Conservation (phyloP, 352 stramenopile genomes). For the Elongisporangium prolatum region DNA sequence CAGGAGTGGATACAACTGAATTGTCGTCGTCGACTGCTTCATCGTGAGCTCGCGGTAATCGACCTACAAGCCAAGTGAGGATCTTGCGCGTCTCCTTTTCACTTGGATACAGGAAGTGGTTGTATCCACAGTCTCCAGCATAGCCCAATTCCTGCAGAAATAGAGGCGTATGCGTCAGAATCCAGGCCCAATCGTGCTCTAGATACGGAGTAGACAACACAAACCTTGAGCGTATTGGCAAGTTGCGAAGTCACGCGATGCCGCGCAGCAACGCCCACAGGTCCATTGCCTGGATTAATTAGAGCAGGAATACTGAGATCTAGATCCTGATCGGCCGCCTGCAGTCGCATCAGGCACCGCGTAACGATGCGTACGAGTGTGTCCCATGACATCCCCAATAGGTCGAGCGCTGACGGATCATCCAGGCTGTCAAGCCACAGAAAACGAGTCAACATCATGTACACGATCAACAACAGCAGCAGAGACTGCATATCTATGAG, state of each 20-base stretch:
- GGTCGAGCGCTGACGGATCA: neutral
- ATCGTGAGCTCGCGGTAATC: conserved; percentile 38
- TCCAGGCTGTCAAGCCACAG: neutral
- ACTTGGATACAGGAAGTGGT: conserved; percentile 85
- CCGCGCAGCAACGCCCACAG: conserved; percentile 55
- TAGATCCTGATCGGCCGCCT: conserved; percentile 15
- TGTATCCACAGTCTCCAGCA: conserved; percentile 82
- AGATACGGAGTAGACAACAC: conserved; percentile 4
- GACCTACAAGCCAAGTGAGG: conserved; percentile 78
- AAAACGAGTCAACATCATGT: neutral
- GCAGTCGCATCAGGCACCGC: conserved; percentile 32
- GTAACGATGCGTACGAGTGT: conserved; percentile 42
- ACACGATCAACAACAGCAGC: neutral
- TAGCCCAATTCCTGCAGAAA: conserved; percentile 65
- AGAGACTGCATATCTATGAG: neutral
- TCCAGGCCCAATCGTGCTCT: neutral
- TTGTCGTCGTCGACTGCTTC: conserved; percentile 20
- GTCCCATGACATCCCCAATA: conserved; percentile 35
- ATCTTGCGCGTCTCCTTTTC: conserved; percentile 79
- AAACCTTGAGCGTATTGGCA: conserved; percentile 71
- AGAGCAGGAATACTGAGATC: conserved; percentile 21
- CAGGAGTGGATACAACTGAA: conserved; percentile 2
- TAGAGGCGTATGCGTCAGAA: conserved; percentile 3
- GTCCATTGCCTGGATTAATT: conserved; percentile 9
- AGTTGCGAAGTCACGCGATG: conserved; percentile 75